Conservation (phyloP, 1,139 yeast species). For the Kluyveromyces marxianus region DNA sequence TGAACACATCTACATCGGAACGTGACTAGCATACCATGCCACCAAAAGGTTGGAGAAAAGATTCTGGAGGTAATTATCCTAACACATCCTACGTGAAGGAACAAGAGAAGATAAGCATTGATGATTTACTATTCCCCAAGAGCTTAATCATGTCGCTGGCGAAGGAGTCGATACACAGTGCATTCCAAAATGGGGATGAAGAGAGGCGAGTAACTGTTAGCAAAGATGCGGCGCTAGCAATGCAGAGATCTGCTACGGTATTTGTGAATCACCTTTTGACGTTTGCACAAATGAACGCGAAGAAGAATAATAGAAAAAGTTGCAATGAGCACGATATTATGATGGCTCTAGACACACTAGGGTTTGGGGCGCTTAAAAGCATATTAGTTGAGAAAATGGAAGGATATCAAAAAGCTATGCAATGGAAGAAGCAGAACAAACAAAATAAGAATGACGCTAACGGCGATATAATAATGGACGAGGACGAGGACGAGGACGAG, state of each 20-base stretch:
- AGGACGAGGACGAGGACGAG: conserved; percentile 4
- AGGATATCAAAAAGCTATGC: conserved; percentile 26
- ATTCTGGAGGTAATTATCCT: conserved; percentile 58
- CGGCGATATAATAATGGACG: not conserved
- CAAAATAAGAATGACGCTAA: conserved; percentile 21
- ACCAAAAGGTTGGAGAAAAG: conserved; percentile 78
- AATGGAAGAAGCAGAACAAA: conserved; percentile 17
- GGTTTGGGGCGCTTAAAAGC: conserved; percentile 38
- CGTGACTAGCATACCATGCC: conserved; percentile 41
- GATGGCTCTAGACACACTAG: conserved; percentile 47
- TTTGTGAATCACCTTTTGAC: conserved; percentile 62
- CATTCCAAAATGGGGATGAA: conserved; percentile 11
- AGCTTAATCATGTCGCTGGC: conserved; percentile 55
- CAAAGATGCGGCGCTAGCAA: conserved; percentile 57
- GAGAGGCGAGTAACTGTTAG: conserved; percentile 36
- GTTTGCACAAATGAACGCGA: conserved; percentile 52
- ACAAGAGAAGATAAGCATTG: conserved; percentile 54
- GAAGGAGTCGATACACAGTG: conserved; percentile 36
- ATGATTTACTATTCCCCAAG: conserved; percentile 61
- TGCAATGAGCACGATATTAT: conserved; percentile 61
- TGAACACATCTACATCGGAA: too few relatives aligned
- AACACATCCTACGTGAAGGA: conserved; percentile 37
- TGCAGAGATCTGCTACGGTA: conserved; percentile 67
- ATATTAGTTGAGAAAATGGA: conserved; percentile 26
- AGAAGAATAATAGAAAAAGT: conserved; percentile 47